Evolutionary conservation across 2,329 filamentous ascomycete species (phyloP), one percentile per base, ranked within the genome.

Genomic region (Ilyonectria mors-panacis): DNA sequence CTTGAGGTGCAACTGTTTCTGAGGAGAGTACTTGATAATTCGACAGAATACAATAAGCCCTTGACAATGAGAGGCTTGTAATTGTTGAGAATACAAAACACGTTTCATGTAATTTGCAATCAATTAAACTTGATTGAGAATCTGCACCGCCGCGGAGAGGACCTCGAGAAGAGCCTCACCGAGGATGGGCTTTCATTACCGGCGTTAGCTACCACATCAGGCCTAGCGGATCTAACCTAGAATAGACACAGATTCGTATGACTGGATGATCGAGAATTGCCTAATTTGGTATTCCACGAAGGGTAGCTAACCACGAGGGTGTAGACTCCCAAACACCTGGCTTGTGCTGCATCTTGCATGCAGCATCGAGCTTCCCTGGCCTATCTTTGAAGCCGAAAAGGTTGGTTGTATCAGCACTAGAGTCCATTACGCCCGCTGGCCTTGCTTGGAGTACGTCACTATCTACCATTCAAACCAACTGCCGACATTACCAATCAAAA

Each of bases 301-400:
- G 17, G 39, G 37, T 17, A 42, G 37, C 37, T 15, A 17, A 17
- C 15, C 37, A 17, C n/a, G 15, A 42, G n/a, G 15, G 39, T n/a
- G 15, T 6, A 7, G 26, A 42, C 8, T 33, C 30, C 30, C 39
- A 42, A 42, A 42, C 39, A 42, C 39, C 4, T 42, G 39, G 39
- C n/a, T 42, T 42, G 39, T 42, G 39, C 15, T 42, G 39, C 15
- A n/a, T 42, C 15, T 17, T 70, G 68, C 65, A 68, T 57, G 21
- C n/a, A 37, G 30, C 30, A 33, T 33, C 30, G 9, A 33, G 30
- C 26, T 26, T 26, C 26, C 5, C 26, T 26, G 26, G 4, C 26
- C 26, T 26, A 26, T 26, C 26, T 26, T 26, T 1, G 26, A 26
- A 26, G 26, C 26, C 6, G 26, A 26, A 26, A 26, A 26, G 26